Evolutionary conservation across 2,329 filamentous ascomycete genomes (phyloP), one percentile per base, ranked within the genome.

Genomic region (Aschersonia sp.): DNA sequence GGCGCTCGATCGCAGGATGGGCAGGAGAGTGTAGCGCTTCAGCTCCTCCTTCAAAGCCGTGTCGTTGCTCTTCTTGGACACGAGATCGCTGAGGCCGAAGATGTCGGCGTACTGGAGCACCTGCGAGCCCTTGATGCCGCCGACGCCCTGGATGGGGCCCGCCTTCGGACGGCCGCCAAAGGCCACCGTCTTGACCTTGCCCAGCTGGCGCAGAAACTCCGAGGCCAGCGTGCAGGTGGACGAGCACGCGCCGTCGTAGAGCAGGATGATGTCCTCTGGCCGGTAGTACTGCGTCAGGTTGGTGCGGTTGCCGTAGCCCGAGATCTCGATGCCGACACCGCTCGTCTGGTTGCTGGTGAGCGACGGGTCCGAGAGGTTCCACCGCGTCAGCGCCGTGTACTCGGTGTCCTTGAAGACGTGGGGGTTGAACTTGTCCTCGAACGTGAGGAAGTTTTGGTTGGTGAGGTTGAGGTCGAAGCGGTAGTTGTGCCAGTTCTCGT

Each of bases 201-300:
- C 73, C 50, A 75, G 66, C 30, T 68, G 59, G 30, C 68, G 68
- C 54, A 79, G 62, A 53, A 79, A 67, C 52, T 79, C 72, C 9
- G 68, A 67, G 51, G 77, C 76, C 4, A 77, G 63, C 4, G 73
- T 70, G 60, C 77, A 81, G 3, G 75, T 74, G 1, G 74, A 78
- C 29, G 71, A 71, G 57, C 77, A 81, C 53, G 72, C 69, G 35
- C 76, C 76, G 54, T 80, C 77, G 46, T 73, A 71, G n/a, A 80
- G 64, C 14, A 81, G 60, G 41, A 80, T 65, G 43, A 81, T 71
- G 56, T 81, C 71, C 49, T 79, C 72, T 2, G 75, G 64, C 1
- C 64, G 66, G 56, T 81, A 81, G 2, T 75, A 76, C 52, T 69
- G 64, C 0, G 69, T 64, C 42, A 71, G 65, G 54, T 55, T 51